Evolutionary conservation across 1,284 basidiomycete species (phyloP).

Genomic region (Rhizoctonia solani): DNA sequence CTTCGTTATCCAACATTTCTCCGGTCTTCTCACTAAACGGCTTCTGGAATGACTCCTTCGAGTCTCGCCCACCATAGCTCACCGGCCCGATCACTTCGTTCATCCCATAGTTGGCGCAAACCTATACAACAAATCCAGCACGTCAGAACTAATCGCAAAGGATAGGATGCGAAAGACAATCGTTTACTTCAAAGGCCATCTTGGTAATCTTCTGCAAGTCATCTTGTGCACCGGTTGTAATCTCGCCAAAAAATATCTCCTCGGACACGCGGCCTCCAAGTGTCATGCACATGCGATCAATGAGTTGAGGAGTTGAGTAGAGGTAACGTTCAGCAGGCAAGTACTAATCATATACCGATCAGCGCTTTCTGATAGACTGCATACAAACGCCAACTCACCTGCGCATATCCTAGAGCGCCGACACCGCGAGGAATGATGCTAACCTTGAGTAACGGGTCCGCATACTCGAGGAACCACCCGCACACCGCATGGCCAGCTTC

Average conservation of each 20-base stretch:
- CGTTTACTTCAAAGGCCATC: slow-evolving; percentile 90
- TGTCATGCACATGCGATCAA: slow-evolving; percentile 98
- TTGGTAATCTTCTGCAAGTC: slow-evolving; percentile 97
- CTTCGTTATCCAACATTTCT: slow-evolving; percentile 88
- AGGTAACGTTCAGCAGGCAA: slow-evolving; percentile 96
- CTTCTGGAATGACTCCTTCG: slow-evolving; percentile 91
- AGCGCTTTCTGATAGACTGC: not conserved
- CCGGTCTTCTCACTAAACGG: slow-evolving; percentile 98
- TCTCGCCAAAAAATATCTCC: slow-evolving; percentile 97
- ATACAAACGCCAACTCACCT: slow-evolving; percentile 55
- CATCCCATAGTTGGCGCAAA: slow-evolving; percentile 95
- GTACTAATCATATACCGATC: slow-evolving; percentile 62
- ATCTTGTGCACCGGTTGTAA: slow-evolving; percentile 98
- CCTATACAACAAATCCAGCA: not conserved
- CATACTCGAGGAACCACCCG: slow-evolving; percentile 98
- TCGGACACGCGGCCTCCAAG: slow-evolving; percentile 98
- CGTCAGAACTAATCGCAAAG: slow-evolving; percentile 6
- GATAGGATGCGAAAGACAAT: slow-evolving; percentile 44
- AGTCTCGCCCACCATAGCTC: slow-evolving; percentile 87
- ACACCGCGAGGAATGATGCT: slow-evolving; percentile 98
- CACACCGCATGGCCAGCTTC: slow-evolving; percentile 99
- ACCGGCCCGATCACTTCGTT: slow-evolving; percentile 93
- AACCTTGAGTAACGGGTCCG: slow-evolving; percentile 95
- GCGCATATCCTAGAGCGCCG: slow-evolving; percentile 95
- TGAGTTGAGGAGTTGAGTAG: slow-evolving; percentile 91